Evolutionary conservation across 2,329 filamentous ascomycete genomes (phyloP).

Genomic region (Hypocrella siamensis): DNA sequence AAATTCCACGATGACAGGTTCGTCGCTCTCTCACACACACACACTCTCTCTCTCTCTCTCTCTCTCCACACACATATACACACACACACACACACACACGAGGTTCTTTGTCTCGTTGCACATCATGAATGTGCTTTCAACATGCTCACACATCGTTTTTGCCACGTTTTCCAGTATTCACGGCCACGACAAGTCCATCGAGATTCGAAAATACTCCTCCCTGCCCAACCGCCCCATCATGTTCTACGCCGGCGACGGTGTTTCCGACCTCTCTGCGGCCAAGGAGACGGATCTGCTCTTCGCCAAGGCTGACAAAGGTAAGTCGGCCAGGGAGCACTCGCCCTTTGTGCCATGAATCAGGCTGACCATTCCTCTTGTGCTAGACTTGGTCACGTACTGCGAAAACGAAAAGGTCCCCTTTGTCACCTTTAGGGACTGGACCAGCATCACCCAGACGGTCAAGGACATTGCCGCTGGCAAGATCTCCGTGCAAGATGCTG

Average conservation of each 20-base stretch:
- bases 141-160: too few relatives aligned
- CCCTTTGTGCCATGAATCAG: not conserved
- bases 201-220: constrained; percentile 73
- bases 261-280: constrained; percentile 82
- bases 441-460: constrained; percentile 58
- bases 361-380: constrained; percentile 2
- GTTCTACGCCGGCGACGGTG: constrained; percentile 91
- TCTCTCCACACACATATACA: too few relatives aligned
- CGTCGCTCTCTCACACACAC: too few relatives aligned
- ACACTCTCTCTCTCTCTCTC: too few relatives aligned
- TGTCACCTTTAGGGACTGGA: constrained; percentile 75
- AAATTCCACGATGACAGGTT: constrained; percentile 74
- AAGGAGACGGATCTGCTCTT: constrained; percentile 88
- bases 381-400: constrained; percentile 79
- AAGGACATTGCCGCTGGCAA: constrained; percentile 65
- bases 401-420: constrained; percentile 74
- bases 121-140: too few relatives aligned
- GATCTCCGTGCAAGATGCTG: constrained; percentile 54
- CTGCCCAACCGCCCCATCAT: constrained; percentile 65
- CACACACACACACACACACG: too few relatives aligned
- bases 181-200: constrained; percentile 92
- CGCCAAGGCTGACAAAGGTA: constrained; percentile 78
- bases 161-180: constrained; percentile 46
- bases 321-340: constrained; percentile 9
- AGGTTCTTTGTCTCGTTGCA: too few relatives aligned